A percentile compares a stretch with the other conserved stretches of the same genome.
These are phyloP conservation scores for Geotrichum klebahnii DNA, from an alignment of 1,139 yeast species.

Conservation along the genomic window DNA sequence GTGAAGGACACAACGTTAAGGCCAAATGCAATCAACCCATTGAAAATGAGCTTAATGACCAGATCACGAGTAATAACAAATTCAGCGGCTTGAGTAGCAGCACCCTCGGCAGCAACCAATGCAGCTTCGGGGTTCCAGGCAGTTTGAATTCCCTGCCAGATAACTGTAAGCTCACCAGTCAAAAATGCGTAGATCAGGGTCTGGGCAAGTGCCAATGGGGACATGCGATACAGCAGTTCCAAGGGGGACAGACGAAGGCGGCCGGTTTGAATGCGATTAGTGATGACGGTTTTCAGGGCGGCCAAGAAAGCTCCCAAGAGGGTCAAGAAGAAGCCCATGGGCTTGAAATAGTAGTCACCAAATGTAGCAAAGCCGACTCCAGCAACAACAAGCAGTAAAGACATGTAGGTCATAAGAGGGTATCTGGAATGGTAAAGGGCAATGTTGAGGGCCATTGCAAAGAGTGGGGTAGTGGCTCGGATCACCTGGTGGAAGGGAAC, in stretches of 20 bases:
- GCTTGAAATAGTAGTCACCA: constrained; percentile 30
- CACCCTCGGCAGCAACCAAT: constrained; percentile 1
- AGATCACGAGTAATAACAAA: constrained; percentile 23
- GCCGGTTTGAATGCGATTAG: constrained; percentile 31
- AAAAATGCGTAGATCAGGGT: constrained; percentile 28
- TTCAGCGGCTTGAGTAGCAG: constrained; percentile 9
- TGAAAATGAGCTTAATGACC: constrained; percentile 27
- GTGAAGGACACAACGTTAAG: constrained; percentile 32
- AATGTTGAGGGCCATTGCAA: constrained; percentile 30
- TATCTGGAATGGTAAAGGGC: constrained; percentile 27
- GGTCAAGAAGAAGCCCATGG: constrained; percentile 30
- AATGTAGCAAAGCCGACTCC: constrained; percentile 29
- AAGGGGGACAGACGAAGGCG: constrained; percentile 29
- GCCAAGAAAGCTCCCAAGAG: constrained; percentile 31
- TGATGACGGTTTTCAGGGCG: constrained; percentile 32
- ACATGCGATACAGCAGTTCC: constrained; percentile 32
- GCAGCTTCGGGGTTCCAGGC: constrained; percentile 19
- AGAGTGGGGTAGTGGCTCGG: constrained; percentile 33
- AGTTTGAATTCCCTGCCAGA: constrained; percentile 16
- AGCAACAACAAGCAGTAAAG: constrained; percentile 26
- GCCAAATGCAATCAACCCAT: constrained; percentile 32
- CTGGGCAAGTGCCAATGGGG: constrained; percentile 31
- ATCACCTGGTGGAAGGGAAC: constrained; percentile 33
- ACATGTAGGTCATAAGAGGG: constrained; percentile 29
- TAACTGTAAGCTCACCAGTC: constrained; percentile 29